These are phyloP conservation scores for Coemansia sp. DNA, from an alignment of 192 early-diverging fungal genomes.

Conservation along the genomic window DNA sequence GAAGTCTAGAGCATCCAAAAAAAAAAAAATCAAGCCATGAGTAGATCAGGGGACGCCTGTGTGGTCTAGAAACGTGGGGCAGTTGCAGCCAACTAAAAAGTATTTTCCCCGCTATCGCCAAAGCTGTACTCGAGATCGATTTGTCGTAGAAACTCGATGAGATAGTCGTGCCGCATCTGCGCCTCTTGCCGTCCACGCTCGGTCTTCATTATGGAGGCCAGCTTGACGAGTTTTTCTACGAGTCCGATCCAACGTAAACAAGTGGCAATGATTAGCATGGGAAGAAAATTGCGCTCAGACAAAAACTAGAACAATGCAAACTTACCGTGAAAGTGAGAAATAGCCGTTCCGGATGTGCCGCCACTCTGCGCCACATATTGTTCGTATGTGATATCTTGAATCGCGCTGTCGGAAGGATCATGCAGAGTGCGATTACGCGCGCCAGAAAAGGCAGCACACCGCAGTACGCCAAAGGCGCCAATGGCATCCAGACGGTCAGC, in stretches of 20 bases:
- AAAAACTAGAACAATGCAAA: background rate
- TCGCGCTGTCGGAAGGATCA: conserved; percentile 53
- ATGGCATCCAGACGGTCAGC: conserved; percentile 74
- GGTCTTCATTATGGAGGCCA: conserved; percentile 69
- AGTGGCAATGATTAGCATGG: background rate
- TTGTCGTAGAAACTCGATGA: conserved; percentile 59
- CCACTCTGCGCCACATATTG: conserved; percentile 57
- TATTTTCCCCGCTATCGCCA: no score
- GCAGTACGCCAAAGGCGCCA: conserved; percentile 72
- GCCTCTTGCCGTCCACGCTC: conserved; percentile 56
- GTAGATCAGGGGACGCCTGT: no score
- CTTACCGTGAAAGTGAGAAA: conserved; percentile 69
- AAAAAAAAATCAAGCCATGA: no score
- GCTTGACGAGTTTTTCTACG: conserved; percentile 65
- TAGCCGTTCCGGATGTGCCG: conserved; percentile 55
- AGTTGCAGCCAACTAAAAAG: no score
- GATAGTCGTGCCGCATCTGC: conserved; percentile 57
- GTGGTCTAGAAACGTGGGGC: no score
- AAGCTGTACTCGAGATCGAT: conserved; percentile 18
- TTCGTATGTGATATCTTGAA: conserved; percentile 60
- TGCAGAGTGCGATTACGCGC: conserved; percentile 63
- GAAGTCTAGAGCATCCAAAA: no score
- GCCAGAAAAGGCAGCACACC: conserved; percentile 69
- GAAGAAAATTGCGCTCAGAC: background rate
- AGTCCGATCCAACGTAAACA: background rate